Evolutionary conservation across 169 alveolate genomes (phyloP), one percentile per base, ranked within the genome.

Genomic region (Babesia microti): DNA sequence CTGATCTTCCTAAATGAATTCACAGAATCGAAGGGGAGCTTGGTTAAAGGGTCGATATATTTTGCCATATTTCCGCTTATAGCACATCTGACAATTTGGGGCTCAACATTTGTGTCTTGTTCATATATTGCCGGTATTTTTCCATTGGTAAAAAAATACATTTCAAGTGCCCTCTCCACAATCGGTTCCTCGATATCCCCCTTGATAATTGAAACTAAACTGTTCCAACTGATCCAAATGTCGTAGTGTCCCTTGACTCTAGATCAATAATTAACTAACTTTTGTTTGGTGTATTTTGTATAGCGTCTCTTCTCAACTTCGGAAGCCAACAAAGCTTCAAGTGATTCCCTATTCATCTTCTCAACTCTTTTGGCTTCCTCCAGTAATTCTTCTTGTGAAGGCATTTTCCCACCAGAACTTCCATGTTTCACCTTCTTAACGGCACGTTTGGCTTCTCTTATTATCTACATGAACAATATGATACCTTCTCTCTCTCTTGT

Each of bases 371-470:
- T 61, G 28, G 89, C 89, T 49, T 58, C 72, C 17, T 51, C 87
- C 44, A 81, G 59, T 44, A 78, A 66, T 54, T 81, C 89, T 30
- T 81, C 89, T 61, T 78, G 81, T 17, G 89, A 59, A 7, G 34
- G 51, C 22, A 15, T 65, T 6, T 45, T 36, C 7, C 14, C 4
- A 21, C 23, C 30, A 23, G 55, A 15, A 9, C 24, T 23, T 32
- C 23, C 4, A 34, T 2, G 27, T 23, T 52, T n/a, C 43, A 19
- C 36, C 27, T 44, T 45, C 37, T 45, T n/a, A n/a, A n/a, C n/a
- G n/a, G n/a, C n/a, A n/a, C n/a, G n/a, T 33, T 43, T 52, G 12
- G 19, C 44, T 30, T 15, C 11, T 40, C n/a, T 15, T 43, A 11
- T 43, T n/a, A 11, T 43, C 52, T 22, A n/a, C 9, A 22, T 11